Percentiles rank a stretch among this genome's conserved stretches.
phyloP scores from a whole-genome alignment of 768 basidiomycete genomes.

The Kwoniella botswanensis region DNA sequence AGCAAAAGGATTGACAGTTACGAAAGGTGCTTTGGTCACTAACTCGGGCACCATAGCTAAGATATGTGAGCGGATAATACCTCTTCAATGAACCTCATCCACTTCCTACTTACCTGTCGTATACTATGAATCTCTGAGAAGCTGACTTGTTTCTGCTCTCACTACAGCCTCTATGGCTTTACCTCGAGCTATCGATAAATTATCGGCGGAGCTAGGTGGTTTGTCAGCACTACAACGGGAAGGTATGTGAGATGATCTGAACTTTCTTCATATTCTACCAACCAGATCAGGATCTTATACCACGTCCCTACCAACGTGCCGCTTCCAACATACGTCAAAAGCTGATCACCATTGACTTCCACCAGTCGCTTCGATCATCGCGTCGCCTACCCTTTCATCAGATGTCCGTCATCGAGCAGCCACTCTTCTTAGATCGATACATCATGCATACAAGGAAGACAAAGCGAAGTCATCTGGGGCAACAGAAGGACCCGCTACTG shows the following conservation, averaged over 20 bases:
- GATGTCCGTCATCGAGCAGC: conserved; percentile 49
- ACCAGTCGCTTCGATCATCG: conserved; percentile 47
- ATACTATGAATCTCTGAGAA: neutral
- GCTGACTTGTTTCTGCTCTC: conserved; percentile 1
- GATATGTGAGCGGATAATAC: conserved; percentile 35
- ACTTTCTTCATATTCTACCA: too few relatives aligned
- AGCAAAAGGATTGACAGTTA: conserved; percentile 43
- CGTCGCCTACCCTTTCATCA: conserved; percentile 49
- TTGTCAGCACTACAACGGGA: conserved; percentile 50
- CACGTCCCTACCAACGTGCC: too few relatives aligned
- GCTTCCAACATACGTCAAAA: neutral
- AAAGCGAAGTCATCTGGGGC: conserved; percentile 23
- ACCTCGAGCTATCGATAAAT: conserved; percentile 48
- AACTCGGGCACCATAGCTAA: conserved; percentile 48
- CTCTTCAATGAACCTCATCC: neutral
- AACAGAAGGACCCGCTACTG: neutral
- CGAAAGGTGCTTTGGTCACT: conserved; percentile 42
- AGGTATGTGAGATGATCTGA: conserved; percentile 28
- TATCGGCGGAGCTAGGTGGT: conserved; percentile 50
- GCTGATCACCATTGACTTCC: neutral
- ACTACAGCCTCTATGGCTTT: conserved; percentile 43
- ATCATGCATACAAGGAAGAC: conserved; percentile 43
- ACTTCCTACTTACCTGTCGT: too few relatives aligned
- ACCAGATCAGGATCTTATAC: too few relatives aligned
- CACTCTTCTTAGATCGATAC: conserved; percentile 32